Conservation (phyloP, 2,329 filamentous ascomycete genomes). For the Moelleriella libera region DNA sequence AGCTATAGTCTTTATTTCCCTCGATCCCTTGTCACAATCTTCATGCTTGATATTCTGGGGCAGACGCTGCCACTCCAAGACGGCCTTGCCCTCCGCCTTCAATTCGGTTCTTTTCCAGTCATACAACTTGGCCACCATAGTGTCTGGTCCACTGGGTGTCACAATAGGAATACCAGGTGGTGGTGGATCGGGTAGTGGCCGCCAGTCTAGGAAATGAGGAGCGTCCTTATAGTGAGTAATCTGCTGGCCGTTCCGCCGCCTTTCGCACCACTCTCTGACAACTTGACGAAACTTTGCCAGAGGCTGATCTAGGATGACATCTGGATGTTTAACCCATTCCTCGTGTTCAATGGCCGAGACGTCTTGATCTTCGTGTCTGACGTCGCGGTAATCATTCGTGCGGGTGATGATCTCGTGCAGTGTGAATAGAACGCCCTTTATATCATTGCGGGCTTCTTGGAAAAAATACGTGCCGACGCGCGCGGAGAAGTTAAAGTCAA, state of each 20-base stretch:
- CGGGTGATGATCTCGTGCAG: slow-evolving; percentile 20
- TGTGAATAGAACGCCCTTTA: slow-evolving; percentile 18
- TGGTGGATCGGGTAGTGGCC: slow-evolving; percentile 1
- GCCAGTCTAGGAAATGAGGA: slow-evolving; percentile 3
- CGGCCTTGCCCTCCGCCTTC: slow-evolving; percentile 3
- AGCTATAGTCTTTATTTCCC: too few relatives aligned
- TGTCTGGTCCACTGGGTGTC: slow-evolving; percentile 1
- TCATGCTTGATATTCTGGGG: neutral
- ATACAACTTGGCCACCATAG: neutral
- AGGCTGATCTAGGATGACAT: slow-evolving; percentile 16
- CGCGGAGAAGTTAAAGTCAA: slow-evolving; percentile 19
- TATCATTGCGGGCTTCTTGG: slow-evolving; percentile 11
- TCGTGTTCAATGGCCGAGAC: slow-evolving; percentile 5
- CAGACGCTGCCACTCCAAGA: slow-evolving; percentile 7
- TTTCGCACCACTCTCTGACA: slow-evolving; percentile 12
- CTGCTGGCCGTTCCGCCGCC: slow-evolving; percentile 5
- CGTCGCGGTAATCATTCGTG: slow-evolving; percentile 9
- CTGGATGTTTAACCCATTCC: slow-evolving; percentile 17
- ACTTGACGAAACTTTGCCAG: slow-evolving; percentile 13
- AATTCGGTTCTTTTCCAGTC: slow-evolving; percentile 1
- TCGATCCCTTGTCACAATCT: too few relatives aligned
- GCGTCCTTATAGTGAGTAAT: neutral
- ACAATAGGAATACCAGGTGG: too few relatives aligned
- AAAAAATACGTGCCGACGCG: slow-evolving; percentile 8
- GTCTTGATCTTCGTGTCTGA: slow-evolving; percentile 12